These are phyloP conservation scores for Eucalyptus erythrocorys DNA, from an alignment of 345 rosid genomes.

Conservation along the genomic window DNA sequence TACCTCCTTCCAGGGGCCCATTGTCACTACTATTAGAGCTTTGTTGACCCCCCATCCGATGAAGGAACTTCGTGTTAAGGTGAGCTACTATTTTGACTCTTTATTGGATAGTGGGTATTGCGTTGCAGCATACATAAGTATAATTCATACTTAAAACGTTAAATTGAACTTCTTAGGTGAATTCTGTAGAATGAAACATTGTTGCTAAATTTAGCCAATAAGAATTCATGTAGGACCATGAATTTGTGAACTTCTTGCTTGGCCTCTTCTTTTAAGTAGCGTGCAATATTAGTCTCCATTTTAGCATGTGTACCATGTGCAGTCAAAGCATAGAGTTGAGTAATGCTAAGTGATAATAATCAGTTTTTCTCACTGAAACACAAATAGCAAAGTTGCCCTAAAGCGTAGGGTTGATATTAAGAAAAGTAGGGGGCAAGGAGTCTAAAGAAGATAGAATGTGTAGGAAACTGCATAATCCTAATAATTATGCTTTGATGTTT, in stretches of 20 bases:
- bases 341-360: not conserved
- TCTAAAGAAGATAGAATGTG: not conserved
- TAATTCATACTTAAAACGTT: not conserved
- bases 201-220: not conserved
- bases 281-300: not conserved
- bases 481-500: not conserved
- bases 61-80: constrained; percentile 97
- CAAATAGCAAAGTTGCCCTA: not conserved
- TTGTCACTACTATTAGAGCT: constrained; percentile 79
- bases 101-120: not conserved
- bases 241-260: not conserved
- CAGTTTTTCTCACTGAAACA: not conserved
- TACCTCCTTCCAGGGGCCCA: constrained; percentile 57
- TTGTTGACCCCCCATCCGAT: constrained; percentile 93
- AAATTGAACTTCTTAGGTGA: not conserved
- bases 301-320: not conserved
- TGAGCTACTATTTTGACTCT: constrained; percentile 1
- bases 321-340: not conserved
- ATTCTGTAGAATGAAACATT: not conserved
- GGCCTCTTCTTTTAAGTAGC: not conserved
- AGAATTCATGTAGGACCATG: not conserved
- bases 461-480: not conserved
- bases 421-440: not conserved
- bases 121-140: not conserved
- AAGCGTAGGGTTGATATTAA: not conserved